Percentiles rank a stretch among this genome's conserved stretches.
phyloP scores from a whole-genome alignment of 2,329 filamentous ascomycete genomes.

The Alternaria gaisen region DNA sequence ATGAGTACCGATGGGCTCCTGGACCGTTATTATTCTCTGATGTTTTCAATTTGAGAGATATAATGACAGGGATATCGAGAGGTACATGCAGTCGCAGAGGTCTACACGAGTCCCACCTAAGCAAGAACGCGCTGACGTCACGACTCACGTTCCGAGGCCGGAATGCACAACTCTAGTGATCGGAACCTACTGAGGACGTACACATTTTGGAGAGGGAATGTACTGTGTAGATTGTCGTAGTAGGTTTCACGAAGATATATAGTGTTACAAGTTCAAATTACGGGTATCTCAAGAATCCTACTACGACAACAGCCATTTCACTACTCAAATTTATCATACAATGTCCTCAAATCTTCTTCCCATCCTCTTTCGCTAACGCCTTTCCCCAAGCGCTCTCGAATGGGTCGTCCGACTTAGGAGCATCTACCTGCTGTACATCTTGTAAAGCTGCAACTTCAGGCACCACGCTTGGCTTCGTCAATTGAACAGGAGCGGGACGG shows the following conservation, averaged over 20 bases:
- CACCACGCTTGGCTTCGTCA: slow-evolving; percentile 40
- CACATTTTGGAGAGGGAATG: not conserved
- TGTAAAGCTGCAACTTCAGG: slow-evolving; percentile 64
- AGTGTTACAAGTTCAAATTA: slow-evolving; percentile 21
- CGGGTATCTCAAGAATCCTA: slow-evolving; percentile 28
- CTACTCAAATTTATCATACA: slow-evolving; percentile 10
- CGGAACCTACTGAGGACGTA: not conserved
- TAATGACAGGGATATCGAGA: not conserved
- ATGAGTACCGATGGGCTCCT: not conserved
- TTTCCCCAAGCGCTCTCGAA: slow-evolving; percentile 77
- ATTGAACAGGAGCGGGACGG: slow-evolving; percentile 58
- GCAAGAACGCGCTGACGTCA: slow-evolving; percentile 30
- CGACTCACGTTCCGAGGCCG: slow-evolving; percentile 24
- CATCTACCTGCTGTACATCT: slow-evolving; percentile 53
- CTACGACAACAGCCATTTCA: slow-evolving; percentile 1
- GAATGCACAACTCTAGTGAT: slow-evolving; percentile 4
- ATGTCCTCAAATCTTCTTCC: slow-evolving; percentile 26
- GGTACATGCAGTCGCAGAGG: not conserved
- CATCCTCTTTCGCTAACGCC: slow-evolving; percentile 61
- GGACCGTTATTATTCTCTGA: not conserved
- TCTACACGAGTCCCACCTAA: slow-evolving; percentile 4
- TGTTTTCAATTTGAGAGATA: not conserved
- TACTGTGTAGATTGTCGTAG: not conserved
- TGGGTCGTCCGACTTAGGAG: slow-evolving; percentile 55
- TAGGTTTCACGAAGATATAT: not conserved